These are phyloP conservation scores for Monarda citriodora DNA, from an alignment of 305 asterid species.

Conservation along the genomic window DNA sequence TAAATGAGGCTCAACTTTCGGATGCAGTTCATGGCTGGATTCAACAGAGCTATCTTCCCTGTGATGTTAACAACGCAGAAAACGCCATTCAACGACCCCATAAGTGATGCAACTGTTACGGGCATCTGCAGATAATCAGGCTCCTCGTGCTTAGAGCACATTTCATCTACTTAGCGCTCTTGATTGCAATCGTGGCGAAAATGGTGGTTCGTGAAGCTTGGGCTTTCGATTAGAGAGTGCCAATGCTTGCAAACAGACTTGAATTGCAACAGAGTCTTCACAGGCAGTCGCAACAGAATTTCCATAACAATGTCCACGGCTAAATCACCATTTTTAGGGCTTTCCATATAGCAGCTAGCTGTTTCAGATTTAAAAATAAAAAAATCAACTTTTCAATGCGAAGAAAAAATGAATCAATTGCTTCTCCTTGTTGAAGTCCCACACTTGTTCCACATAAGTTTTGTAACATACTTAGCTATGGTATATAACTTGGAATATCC, in stretches of 20 bases:
- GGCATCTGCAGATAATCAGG: slow-evolving; percentile 38
- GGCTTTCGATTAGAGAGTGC: slow-evolving; percentile 28
- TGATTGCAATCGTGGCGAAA: slow-evolving; percentile 20
- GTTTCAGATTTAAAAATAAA: neutral
- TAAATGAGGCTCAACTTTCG: slow-evolving; percentile 19
- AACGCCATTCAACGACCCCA: slow-evolving; percentile 43
- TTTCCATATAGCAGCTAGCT: slow-evolving; percentile 1
- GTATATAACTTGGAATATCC: too few species aligned
- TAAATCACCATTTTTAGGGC: slow-evolving; percentile 11
- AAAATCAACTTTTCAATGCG: neutral
- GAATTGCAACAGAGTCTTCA: slow-evolving; percentile 29
- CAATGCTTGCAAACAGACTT: slow-evolving; percentile 39
- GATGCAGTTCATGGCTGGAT: slow-evolving; percentile 33
- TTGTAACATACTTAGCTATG: too few species aligned
- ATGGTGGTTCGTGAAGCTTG: slow-evolving; percentile 25
- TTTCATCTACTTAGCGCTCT: slow-evolving; percentile 26
- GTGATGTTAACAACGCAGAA: slow-evolving; percentile 27
- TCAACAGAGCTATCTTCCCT: slow-evolving; percentile 24
- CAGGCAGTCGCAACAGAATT: slow-evolving; percentile 37
- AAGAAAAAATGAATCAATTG: neutral
- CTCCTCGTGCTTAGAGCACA: slow-evolving; percentile 20
- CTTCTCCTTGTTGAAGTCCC: too few species aligned
- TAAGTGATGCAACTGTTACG: slow-evolving; percentile 16
- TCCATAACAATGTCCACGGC: slow-evolving; percentile 30
- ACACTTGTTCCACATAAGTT: too few species aligned